Evolutionary conservation across 2,329 filamentous ascomycete genomes (phyloP).

Genomic region (Pezicula rhizophila): DNA sequence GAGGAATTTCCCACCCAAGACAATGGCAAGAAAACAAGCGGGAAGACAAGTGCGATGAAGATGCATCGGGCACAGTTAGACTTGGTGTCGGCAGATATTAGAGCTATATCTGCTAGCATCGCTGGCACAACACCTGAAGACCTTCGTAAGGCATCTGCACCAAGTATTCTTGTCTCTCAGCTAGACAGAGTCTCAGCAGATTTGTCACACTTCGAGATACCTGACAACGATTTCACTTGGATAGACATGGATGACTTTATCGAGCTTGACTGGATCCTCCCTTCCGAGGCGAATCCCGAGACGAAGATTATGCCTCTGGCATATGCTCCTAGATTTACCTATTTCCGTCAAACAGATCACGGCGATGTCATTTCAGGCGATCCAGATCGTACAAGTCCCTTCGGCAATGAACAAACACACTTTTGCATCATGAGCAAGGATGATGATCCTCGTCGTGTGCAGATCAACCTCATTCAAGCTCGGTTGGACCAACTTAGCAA

Average conservation of each 20-base stretch:
- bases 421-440: conserved; percentile 91
- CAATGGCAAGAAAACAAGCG: conserved; percentile 68
- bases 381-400: conserved; percentile 75
- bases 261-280: conserved; percentile 92
- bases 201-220: conserved; percentile 87
- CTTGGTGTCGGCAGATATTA: conserved; percentile 82
- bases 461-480: conserved; percentile 76
- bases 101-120: conserved; percentile 88
- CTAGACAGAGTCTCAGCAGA: conserved; percentile 56
- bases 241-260: conserved; percentile 99
- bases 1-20: conserved; percentile 85
- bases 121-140: conserved; percentile 73
- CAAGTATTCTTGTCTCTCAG: conserved; percentile 45
- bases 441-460: conserved; percentile 82
- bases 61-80: conserved; percentile 94
- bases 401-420: conserved; percentile 90
- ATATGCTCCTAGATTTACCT: conserved; percentile 91
- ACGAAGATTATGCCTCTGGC: conserved; percentile 91
- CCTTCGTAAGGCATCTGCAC: conserved; percentile 52
- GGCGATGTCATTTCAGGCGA: conserved; percentile 74
- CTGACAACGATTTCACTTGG: conserved; percentile 92
- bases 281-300: conserved; percentile 81
- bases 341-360: conserved; percentile 95
- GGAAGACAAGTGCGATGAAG: conserved; percentile 85
- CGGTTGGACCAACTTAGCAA: conserved; percentile 72